These are phyloP conservation scores for Plasmodium reichenowi DNA, from an alignment of 169 alveolate genomes.

Conservation along the genomic window DNA sequence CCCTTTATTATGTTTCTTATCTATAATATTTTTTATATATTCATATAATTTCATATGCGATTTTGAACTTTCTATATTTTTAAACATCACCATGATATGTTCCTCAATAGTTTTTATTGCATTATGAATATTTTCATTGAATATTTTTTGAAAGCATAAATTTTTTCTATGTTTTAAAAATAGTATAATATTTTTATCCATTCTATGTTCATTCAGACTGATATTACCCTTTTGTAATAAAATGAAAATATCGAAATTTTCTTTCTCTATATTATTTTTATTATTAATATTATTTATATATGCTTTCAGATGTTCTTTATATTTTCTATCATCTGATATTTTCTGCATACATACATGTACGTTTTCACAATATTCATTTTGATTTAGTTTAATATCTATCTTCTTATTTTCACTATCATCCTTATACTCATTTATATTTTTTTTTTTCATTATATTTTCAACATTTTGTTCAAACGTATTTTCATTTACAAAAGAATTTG, in stretches of 20 bases:
- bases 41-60: conserved; percentile 68
- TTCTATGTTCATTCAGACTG: conserved; percentile 26
- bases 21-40: conserved; percentile 50
- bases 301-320: neutral
- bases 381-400: neutral
- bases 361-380: neutral
- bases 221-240: conserved; percentile 31
- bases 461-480: too few species aligned
- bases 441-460: too few species aligned
- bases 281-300: conserved; percentile 30
- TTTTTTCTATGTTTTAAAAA: conserved; percentile 28
- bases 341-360: neutral
- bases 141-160: neutral
- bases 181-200: conserved; percentile 8
- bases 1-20: conserved; percentile 8
- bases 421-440: too few species aligned
- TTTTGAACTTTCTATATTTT: conserved; percentile 43
- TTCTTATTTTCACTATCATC: conserved; percentile 3
- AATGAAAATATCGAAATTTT: conserved; percentile 46
- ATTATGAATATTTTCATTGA: conserved; percentile 4
- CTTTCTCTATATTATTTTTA: conserved; percentile 30
- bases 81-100: conserved; percentile 29
- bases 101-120: conserved; percentile 32
- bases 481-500: too few species aligned
- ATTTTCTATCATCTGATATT: neutral